phyloP scores from a whole-genome alignment of 305 asterid genomes.

The Fraxinus greggii region DNA sequence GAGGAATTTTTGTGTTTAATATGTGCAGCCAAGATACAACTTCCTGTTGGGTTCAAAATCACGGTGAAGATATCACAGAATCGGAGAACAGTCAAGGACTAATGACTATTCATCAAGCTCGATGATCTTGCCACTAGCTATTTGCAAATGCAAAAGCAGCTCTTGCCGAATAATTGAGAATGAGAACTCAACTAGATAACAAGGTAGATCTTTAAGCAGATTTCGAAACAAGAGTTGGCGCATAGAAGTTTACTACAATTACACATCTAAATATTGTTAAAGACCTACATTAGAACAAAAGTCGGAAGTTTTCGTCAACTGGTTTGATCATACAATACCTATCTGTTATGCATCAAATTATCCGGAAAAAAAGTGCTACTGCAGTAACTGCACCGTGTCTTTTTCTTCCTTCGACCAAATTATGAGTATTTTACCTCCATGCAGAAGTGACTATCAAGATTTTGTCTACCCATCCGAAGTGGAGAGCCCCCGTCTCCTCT shows the following conservation, averaged over 20 bases:
- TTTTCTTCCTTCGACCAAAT: neutral
- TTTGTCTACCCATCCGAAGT: conserved; percentile 91
- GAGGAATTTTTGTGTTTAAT: neutral
- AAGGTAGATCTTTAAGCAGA: neutral
- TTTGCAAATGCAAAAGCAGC: neutral
- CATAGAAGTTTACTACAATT: neutral
- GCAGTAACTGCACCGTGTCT: neutral
- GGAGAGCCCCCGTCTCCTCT: conserved; percentile 69
- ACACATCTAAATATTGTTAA: neutral
- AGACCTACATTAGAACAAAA: conserved; percentile 11
- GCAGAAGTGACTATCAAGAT: conserved; percentile 74
- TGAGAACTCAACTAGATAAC: neutral
- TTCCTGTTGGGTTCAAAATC: neutral
- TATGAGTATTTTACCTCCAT: conserved; percentile 45
- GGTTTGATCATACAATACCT: conserved; percentile 1
- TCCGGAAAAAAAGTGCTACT: neutral
- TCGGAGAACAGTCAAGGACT: neutral
- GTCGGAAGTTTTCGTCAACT: neutral
- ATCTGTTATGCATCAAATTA: neutral
- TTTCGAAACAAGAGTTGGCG: neutral
- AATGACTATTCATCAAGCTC: neutral
- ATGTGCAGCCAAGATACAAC: neutral
- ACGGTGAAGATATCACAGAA: neutral
- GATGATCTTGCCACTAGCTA: neutral
- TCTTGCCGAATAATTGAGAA: neutral